Evolutionary conservation across 306 rosid species (phyloP), one percentile per base, ranked within the genome.

Genomic region (Inga oerstediana): DNA sequence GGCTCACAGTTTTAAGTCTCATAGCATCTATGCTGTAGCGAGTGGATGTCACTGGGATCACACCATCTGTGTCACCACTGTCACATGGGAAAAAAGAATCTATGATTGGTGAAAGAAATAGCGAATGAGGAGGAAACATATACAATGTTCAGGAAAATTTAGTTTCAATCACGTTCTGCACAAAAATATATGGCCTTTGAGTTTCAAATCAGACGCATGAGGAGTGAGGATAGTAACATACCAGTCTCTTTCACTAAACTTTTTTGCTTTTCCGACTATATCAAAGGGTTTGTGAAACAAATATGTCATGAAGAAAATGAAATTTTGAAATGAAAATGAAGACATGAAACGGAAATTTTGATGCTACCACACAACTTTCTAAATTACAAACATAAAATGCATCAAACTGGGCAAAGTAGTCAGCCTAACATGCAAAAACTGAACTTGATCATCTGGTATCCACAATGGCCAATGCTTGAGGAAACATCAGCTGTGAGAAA

Each of bases 11-110:
- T 32, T 97, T 83, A 85, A 95, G 98, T 73, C 87, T 74, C 76
- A 91, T 94, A 75, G 98, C 92, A 46, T 89, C 88, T 49, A 93
- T 87, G 87, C 93, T 92, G 69, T 86, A 84, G 67, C 99, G 94
- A 73, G 97, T 91, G 54, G 99, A 89, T 82, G 98, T 93, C 71
- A 91, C 87, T 5, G 98, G 99, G 81, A 95, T 62, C 62, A 95
- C 69, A 0, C 90, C 16, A 54, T 92, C 98, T 46, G 97, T 93
- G 56, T 95, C 96, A 34, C 98, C 98, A 88, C 99, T 95, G 98
- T 64, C 81, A 85, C 7, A 74, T 8, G 56, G 22, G 72, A 48
- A 75, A 58, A 86, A 16, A 54, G 52, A 79, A 62, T 72, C 17
- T 65, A 17, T 75, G 79, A 52, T 51, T 64, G 27, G 69, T 44